Evolutionary conservation across 257 asterid genomes (phyloP).

Genomic region (Capsicum rhomboideum): DNA sequence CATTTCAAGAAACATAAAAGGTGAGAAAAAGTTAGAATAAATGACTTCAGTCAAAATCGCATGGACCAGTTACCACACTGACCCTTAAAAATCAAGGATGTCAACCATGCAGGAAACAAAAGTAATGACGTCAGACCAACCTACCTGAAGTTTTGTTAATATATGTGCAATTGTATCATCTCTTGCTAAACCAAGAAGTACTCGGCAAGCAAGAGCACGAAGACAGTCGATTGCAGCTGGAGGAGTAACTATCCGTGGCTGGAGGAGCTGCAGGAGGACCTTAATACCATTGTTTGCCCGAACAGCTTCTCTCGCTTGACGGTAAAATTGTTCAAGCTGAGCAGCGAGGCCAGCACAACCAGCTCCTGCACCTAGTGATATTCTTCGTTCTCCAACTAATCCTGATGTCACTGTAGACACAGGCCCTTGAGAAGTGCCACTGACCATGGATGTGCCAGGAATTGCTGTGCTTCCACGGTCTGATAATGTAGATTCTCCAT

Average conservation of each 20-base stretch:
- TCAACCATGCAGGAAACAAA: neutral
- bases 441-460: slow-evolving; percentile 28
- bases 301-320: slow-evolving; percentile 96
- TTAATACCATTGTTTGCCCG: slow-evolving; percentile 95
- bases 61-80: neutral
- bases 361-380: slow-evolving; percentile 83
- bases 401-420: slow-evolving; percentile 70
- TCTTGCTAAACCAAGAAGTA: slow-evolving; percentile 97
- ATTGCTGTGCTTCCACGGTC: slow-evolving; percentile 50
- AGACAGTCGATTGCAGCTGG: slow-evolving; percentile 97
- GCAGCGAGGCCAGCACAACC: slow-evolving; percentile 99
- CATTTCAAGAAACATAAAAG: neutral
- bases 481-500: slow-evolving; percentile 44
- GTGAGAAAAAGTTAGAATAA: neutral
- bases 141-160: slow-evolving; percentile 92
- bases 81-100: neutral
- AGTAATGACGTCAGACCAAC: neutral
- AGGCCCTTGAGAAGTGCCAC: slow-evolving; percentile 39
- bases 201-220: slow-evolving; percentile 99
- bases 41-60: neutral
- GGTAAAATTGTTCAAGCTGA: slow-evolving; percentile 92
- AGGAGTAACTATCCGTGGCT: slow-evolving; percentile 83
- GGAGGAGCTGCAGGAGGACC: slow-evolving; percentile 97
- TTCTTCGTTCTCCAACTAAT: slow-evolving; percentile 95
- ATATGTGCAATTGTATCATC: slow-evolving; percentile 97